These are phyloP conservation scores for Fusarium sp. DNA, from an alignment of 2,329 filamentous ascomycete species.

Conservation along the genomic window DNA sequence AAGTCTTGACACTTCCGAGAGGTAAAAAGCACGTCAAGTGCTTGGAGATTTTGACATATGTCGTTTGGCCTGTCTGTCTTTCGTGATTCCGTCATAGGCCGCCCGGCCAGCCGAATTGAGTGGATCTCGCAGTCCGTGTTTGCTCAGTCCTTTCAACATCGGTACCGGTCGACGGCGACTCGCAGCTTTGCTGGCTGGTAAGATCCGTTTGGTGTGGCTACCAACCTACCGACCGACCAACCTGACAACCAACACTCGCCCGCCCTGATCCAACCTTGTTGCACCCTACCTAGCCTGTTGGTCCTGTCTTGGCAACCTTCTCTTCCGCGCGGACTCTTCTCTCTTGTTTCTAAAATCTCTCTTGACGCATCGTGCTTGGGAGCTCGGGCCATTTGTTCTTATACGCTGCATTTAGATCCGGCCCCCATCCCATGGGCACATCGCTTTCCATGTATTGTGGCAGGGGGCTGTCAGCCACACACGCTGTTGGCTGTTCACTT, in stretches of 20 bases:
- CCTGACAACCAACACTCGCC: constrained; percentile 20
- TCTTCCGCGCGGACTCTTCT: constrained; percentile 21
- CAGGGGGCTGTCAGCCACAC: constrained; percentile 19
- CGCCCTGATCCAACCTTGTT: constrained; percentile 30
- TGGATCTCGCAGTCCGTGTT: constrained; percentile 18
- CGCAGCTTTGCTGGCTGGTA: constrained; percentile 21
- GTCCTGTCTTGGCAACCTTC: constrained; percentile 29
- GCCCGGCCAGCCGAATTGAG: constrained; percentile 4
- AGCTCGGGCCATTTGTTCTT: constrained; percentile 40
- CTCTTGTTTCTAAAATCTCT: constrained; percentile 18
- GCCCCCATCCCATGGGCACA: constrained; percentile 20
- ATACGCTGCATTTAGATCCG: constrained; percentile 8
- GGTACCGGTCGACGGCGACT: constrained; percentile 21
- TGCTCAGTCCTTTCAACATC: constrained; percentile 28
- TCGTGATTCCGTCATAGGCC: neutral
- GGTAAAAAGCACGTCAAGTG: neutral
- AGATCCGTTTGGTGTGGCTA: constrained; percentile 32
- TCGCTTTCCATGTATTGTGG: constrained; percentile 27
- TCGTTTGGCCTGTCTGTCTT: neutral
- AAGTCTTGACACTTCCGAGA: neutral
- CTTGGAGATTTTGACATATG: constrained; percentile 3
- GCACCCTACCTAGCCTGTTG: constrained; percentile 21
- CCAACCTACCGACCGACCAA: constrained; percentile 22
- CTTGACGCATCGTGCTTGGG: constrained; percentile 5
- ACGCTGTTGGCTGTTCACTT: constrained; percentile 27